Evolutionary conservation across 2,329 filamentous ascomycete species (phyloP).

Genomic region (Aureobasidium zeae): DNA sequence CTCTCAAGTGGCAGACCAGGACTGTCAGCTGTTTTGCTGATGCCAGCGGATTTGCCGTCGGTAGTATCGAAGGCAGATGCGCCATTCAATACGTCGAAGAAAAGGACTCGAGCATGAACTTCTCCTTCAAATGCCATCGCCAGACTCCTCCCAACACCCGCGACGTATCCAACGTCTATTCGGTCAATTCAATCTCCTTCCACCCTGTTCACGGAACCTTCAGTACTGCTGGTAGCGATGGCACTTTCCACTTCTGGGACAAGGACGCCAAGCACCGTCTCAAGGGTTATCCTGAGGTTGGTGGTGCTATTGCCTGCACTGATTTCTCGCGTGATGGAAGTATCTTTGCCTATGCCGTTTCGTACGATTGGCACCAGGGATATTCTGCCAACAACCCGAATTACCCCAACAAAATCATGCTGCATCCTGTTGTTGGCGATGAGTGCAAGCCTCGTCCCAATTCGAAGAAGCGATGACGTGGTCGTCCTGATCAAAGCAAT

Average conservation of each 20-base stretch:
- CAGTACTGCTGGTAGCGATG: conserved; percentile 88
- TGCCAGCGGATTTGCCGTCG: conserved; percentile 83
- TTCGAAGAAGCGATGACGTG: conserved; percentile 35
- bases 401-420: conserved; percentile 42
- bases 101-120: conserved; percentile 80
- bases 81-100: conserved; percentile 98
- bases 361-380: conserved; percentile 98
- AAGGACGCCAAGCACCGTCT: conserved; percentile 46
- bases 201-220: conserved; percentile 97
- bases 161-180: conserved; percentile 80
- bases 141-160: conserved; percentile 54
- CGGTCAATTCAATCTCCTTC: conserved; percentile 96
- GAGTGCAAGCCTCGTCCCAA: conserved; percentile 44
- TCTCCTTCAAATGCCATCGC: conserved; percentile 98
- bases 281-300: conserved; percentile 55
- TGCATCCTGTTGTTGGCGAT: conserved; percentile 40
- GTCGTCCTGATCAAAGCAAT: not conserved
- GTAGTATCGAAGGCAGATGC: conserved; percentile 92
- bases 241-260: conserved; percentile 96
- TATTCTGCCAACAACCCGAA: conserved; percentile 69
- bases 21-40: conserved; percentile 93
- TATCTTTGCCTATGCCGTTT: conserved; percentile 57
- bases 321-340: conserved; percentile 81
- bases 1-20: conserved; percentile 95
- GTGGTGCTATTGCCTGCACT: conserved; percentile 77